A percentile compares a stretch with the other conserved stretches of the same genome.
phyloP scores from a whole-genome alignment of 108 stramenopile species.

The Cylindrotheca closterium region DNA sequence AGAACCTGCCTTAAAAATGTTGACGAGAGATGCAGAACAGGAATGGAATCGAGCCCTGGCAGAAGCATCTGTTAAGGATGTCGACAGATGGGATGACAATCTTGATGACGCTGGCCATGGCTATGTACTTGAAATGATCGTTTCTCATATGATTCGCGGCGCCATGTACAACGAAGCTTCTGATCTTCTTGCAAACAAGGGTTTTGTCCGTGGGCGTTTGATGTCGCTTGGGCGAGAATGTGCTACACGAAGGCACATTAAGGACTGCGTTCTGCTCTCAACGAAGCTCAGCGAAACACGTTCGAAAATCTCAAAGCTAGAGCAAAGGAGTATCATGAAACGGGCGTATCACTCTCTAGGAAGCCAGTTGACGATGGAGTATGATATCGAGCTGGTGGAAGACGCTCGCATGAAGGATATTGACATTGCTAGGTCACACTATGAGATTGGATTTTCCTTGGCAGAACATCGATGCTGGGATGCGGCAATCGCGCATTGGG shows the following conservation, averaged over 20 bases:
- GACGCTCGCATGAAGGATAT: conserved; percentile 36
- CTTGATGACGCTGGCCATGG: conserved; percentile 58
- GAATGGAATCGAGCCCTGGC: conserved; percentile 71
- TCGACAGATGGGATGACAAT: conserved; percentile 53
- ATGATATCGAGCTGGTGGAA: conserved; percentile 29
- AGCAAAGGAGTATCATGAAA: conserved; percentile 39
- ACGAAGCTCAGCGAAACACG: conserved; percentile 22
- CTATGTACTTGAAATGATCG: conserved; percentile 70
- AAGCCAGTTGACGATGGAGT: conserved; percentile 34
- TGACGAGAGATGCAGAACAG: conserved; percentile 52
- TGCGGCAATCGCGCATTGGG: conserved; percentile 66
- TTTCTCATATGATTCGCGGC: conserved; percentile 71
- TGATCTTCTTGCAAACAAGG: conserved; percentile 53
- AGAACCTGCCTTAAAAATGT: conserved; percentile 43
- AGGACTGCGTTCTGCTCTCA: conserved; percentile 66
- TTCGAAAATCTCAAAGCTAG: conserved; percentile 27
- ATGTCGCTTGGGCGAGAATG: conserved; percentile 59
- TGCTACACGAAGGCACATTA: conserved; percentile 56
- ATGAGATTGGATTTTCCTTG: conserved; percentile 74
- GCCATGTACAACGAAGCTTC: conserved; percentile 60
- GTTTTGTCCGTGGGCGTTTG: conserved; percentile 66
- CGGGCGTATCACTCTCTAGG: conserved; percentile 46
- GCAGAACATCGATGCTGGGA: conserved; percentile 70
- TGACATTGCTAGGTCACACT: conserved; percentile 66
- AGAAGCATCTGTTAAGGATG: conserved; percentile 42